Percentiles rank a stretch among this genome's conserved stretches.
Evolutionary conservation across 2,329 filamentous ascomycete genomes (phyloP).

Genomic region (Aspergillus pseudoterreus): DNA sequence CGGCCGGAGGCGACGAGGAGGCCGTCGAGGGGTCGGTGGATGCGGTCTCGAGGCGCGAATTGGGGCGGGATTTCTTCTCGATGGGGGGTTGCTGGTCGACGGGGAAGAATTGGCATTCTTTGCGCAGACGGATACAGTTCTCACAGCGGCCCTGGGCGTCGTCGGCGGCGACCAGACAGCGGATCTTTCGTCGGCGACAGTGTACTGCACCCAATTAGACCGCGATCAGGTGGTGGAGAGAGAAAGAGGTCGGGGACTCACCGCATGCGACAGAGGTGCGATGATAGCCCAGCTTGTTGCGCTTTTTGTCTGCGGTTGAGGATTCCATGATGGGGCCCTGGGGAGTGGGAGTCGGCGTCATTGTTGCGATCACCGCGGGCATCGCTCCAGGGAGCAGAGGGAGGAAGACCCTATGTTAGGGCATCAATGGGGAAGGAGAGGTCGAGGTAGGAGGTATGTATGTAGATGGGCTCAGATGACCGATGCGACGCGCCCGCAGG

Average conservation of each 20-base stretch:
- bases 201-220: conserved; percentile 57
- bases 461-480: neutral
- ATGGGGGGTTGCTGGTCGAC: conserved; percentile 70
- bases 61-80: conserved; percentile 45
- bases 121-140: conserved; percentile 91
- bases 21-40: conserved; percentile 46
- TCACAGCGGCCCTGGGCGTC: conserved; percentile 75
- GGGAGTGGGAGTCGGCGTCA: conserved; percentile 30
- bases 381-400: conserved; percentile 32
- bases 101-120: conserved; percentile 88
- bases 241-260: conserved; percentile 52
- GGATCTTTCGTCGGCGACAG: conserved; percentile 88
- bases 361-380: conserved; percentile 33
- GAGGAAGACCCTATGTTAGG: conserved; percentile 16
- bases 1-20: conserved; percentile 45
- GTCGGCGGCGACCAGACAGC: conserved; percentile 73
- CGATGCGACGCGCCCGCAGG: neutral
- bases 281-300: conserved; percentile 94
- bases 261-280: conserved; percentile 92
- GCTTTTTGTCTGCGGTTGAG: conserved; percentile 58
- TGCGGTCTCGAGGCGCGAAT: conserved; percentile 42
- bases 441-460: neutral
- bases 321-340: conserved; percentile 36
- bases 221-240: too few species aligned
- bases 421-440: conserved; percentile 22